Percentiles rank a stretch among this genome's conserved stretches.
Conservation (phyloP, 208 protist genomes). For the Wallacemonas collosoma region DNA sequence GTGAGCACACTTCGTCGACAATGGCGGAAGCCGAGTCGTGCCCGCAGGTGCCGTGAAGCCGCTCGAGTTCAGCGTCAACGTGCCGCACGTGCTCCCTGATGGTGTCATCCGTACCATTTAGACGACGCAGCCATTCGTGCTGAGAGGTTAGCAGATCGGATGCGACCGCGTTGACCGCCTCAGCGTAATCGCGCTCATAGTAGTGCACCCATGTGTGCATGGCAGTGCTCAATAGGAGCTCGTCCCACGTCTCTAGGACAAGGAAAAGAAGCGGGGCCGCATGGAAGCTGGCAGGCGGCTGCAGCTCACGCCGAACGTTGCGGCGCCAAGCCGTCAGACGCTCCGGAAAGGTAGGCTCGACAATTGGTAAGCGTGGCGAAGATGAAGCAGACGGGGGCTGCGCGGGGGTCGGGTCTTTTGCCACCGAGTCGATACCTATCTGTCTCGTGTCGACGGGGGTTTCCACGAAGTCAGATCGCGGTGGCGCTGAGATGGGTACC, state of each 20-base stretch:
- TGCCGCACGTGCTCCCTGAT: slow-evolving; percentile 24
- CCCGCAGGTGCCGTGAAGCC: slow-evolving; percentile 11
- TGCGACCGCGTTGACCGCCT: slow-evolving; percentile 38
- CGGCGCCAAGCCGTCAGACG: slow-evolving; percentile 34
- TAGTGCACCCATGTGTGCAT: slow-evolving; percentile 59
- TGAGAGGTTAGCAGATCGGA: slow-evolving; percentile 34
- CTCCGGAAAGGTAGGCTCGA: slow-evolving; percentile 11
- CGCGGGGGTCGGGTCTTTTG: too few species aligned
- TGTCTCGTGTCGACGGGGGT: too few species aligned
- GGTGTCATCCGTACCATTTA: slow-evolving; percentile 10
- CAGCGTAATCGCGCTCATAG: slow-evolving; percentile 38
- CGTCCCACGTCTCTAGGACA: slow-evolving; percentile 68
- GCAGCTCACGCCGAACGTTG: slow-evolving; percentile 20
- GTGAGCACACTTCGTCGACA: not conserved
- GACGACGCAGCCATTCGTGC: slow-evolving; percentile 10
- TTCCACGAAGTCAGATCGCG: not conserved
- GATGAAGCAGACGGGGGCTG: too few species aligned
- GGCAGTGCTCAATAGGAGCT: slow-evolving; percentile 52
- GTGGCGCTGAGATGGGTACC: not conserved
- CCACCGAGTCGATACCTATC: too few species aligned
- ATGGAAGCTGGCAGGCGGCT: slow-evolving; percentile 22
- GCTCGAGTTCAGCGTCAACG: slow-evolving; percentile 29
- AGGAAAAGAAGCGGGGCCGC: slow-evolving; percentile 52
- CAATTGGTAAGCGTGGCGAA: not conserved
- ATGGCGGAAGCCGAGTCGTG: not conserved